Percentiles rank a stretch among this genome's conserved stretches.
These are phyloP conservation scores for Globisporangium paroecandrum DNA, from an alignment of 352 stramenopile genomes.

Conservation along the genomic window DNA sequence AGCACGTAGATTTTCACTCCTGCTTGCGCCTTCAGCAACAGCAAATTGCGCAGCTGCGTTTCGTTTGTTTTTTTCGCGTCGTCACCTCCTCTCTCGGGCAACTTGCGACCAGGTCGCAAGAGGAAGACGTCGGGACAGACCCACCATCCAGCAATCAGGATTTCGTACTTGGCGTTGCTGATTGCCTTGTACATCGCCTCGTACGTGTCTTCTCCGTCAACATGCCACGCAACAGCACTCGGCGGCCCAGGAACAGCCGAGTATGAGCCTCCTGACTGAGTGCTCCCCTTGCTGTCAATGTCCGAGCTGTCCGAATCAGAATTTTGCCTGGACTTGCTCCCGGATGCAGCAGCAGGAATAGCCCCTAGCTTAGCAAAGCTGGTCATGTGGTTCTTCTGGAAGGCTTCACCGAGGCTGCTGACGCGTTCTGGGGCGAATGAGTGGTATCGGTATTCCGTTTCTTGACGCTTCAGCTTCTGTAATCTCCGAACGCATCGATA, in stretches of 20 bases:
- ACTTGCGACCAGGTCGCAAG: conserved; percentile 55
- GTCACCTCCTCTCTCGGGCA: conserved; percentile 36
- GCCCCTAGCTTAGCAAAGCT: conserved; percentile 29
- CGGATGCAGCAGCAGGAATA: conserved; percentile 13
- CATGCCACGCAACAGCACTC: conserved; percentile 77
- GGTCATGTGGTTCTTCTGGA: conserved; percentile 21
- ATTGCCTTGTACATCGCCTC: conserved; percentile 87
- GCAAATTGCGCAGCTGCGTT: conserved; percentile 68
- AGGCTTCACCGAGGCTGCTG: conserved; percentile 32
- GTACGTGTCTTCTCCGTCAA: conserved; percentile 86
- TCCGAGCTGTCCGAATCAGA: conserved; percentile 17
- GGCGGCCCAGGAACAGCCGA: conserved; percentile 35
- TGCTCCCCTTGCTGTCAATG: conserved; percentile 52
- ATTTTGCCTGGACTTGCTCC: conserved; percentile 11
- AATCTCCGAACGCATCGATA: conserved; percentile 69
- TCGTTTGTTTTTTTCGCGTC: conserved; percentile 56
- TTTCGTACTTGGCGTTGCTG: conserved; percentile 80
- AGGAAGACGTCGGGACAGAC: conserved; percentile 84
- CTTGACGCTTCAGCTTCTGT: conserved; percentile 75
- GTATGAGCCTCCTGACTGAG: conserved; percentile 58
- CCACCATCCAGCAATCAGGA: conserved; percentile 91
- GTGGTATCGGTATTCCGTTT: conserved; percentile 66
- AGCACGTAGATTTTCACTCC: conserved; percentile 89
- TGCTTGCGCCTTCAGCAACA: conserved; percentile 74
- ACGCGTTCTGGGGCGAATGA: conserved; percentile 73